Evolutionary conservation across 2,329 filamentous ascomycete species (phyloP).

Genomic region (Fusarium odoratissimum): DNA sequence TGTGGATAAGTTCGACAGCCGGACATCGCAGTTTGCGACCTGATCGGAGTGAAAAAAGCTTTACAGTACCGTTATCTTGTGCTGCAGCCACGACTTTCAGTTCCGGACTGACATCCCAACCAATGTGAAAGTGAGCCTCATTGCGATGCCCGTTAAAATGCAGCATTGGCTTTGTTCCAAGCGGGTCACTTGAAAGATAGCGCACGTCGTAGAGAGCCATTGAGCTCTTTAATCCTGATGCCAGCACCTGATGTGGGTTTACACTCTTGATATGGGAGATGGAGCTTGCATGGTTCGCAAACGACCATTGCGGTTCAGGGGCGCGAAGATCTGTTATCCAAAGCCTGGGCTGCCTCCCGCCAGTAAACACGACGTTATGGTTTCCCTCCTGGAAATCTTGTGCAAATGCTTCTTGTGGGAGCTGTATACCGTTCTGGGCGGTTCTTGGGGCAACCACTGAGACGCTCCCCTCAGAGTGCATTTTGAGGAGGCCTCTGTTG

Average conservation of each 20-base stretch:
- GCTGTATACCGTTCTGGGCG: slow-evolving; percentile 30
- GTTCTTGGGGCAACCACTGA: slow-evolving; percentile 49
- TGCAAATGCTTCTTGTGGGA: slow-evolving; percentile 57
- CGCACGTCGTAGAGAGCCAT: slow-evolving; percentile 70
- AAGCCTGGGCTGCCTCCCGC: slow-evolving; percentile 61
- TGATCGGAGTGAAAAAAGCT: slow-evolving; percentile 61
- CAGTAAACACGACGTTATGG: slow-evolving; percentile 61
- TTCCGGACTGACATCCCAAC: slow-evolving; percentile 62
- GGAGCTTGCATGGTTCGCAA: slow-evolving; percentile 52
- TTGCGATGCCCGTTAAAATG: slow-evolving; percentile 64
- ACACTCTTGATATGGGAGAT: slow-evolving; percentile 64
- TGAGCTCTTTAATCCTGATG: slow-evolving; percentile 60
- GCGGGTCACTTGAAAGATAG: slow-evolving; percentile 46
- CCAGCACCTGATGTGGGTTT: slow-evolving; percentile 62
- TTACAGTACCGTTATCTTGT: slow-evolving; percentile 61
- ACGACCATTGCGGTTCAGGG: slow-evolving; percentile 49
- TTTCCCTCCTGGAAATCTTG: slow-evolving; percentile 60
- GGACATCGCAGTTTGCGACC: slow-evolving; percentile 53
- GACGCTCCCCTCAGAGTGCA: slow-evolving; percentile 49
- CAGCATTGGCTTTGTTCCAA: slow-evolving; percentile 55
- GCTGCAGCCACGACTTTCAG: slow-evolving; percentile 65
- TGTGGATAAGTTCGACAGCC: slow-evolving; percentile 43
- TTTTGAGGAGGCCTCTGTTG: slow-evolving; percentile 57
- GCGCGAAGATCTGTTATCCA: slow-evolving; percentile 60
- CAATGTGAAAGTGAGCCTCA: slow-evolving; percentile 58